Conservation (phyloP, 306 rosid genomes). For the Mucuna pruriens region DNA sequence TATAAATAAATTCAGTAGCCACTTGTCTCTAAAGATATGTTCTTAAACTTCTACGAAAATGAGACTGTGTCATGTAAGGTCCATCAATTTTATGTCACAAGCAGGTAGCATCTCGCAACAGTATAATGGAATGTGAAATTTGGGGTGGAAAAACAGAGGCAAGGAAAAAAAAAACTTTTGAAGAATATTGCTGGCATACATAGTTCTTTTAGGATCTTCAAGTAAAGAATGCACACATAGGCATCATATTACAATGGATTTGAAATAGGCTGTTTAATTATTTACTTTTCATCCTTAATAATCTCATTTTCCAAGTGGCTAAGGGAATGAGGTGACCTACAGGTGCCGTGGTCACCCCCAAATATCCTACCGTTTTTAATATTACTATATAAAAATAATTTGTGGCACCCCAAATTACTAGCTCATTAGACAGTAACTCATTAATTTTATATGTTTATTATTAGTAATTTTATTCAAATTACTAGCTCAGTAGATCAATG, state of each 20-base stretch:
- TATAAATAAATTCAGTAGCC: neutral
- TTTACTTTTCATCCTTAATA: neutral
- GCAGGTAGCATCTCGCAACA: conserved; percentile 13
- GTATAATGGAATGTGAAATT: neutral
- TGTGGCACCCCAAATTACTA: neutral
- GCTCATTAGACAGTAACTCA: neutral
- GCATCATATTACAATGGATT: neutral
- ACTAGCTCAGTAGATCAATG: neutral
- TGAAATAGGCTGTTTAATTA: neutral
- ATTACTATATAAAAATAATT: neutral
- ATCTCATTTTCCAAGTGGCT: neutral
- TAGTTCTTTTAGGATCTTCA: conserved; percentile 14
- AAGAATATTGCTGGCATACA: conserved; percentile 1
- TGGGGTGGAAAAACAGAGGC: neutral
- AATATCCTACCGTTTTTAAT: neutral
- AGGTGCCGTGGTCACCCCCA: neutral
- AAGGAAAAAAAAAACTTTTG: neutral
- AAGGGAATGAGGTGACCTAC: neutral
- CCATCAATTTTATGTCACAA: neutral
- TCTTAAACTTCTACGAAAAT: neutral
- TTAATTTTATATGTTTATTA: neutral
- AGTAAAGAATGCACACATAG: neutral
- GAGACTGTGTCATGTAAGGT: neutral
- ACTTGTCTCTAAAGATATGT: neutral
- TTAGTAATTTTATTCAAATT: neutral